These are phyloP conservation scores for Cerrena zonata DNA, from an alignment of 1,284 basidiomycete genomes.

Conservation along the genomic window DNA sequence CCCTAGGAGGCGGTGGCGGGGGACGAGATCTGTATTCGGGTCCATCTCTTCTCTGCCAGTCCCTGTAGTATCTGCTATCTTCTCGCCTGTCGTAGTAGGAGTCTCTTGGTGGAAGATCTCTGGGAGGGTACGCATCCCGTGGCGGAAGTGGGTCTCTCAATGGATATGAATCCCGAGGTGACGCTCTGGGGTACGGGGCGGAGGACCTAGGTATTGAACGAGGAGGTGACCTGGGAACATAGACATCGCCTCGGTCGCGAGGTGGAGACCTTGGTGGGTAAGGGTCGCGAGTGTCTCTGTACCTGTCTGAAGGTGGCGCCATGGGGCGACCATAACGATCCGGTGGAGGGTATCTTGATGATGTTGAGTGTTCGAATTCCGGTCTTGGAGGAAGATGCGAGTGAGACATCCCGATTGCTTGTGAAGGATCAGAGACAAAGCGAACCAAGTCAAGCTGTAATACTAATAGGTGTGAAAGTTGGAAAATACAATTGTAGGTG, in stretches of 20 bases:
- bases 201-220: slow-evolving; percentile 1
- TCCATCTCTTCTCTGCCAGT: slow-evolving; percentile 20
- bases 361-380: slow-evolving; percentile 10
- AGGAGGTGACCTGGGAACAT: not conserved
- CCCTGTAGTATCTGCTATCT: slow-evolving; percentile 19
- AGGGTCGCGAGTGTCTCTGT: not conserved
- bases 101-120: slow-evolving; percentile 15
- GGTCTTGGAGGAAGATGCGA: slow-evolving; percentile 11
- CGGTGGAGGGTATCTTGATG: slow-evolving; percentile 7
- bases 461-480: too few relatives aligned
- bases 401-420: slow-evolving; percentile 1
- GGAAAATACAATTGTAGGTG: not conserved
- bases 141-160: slow-evolving; percentile 16
- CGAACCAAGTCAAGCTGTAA: not conserved
- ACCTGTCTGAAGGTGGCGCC: not conserved
- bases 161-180: slow-evolving; percentile 11
- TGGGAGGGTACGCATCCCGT: slow-evolving; percentile 11
- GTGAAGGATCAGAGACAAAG: too few relatives aligned
- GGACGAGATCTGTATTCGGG: slow-evolving; percentile 1
- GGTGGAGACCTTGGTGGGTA: slow-evolving; percentile 9
- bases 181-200: slow-evolving; percentile 13
- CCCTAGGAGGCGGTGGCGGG: slow-evolving; percentile 9
- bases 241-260: slow-evolving; percentile 5
- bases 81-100: slow-evolving; percentile 19
- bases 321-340: not conserved